These are phyloP conservation scores for Populus trichocarpa DNA, from an alignment of 441 rosid genomes.

Conservation along the genomic window DNA sequence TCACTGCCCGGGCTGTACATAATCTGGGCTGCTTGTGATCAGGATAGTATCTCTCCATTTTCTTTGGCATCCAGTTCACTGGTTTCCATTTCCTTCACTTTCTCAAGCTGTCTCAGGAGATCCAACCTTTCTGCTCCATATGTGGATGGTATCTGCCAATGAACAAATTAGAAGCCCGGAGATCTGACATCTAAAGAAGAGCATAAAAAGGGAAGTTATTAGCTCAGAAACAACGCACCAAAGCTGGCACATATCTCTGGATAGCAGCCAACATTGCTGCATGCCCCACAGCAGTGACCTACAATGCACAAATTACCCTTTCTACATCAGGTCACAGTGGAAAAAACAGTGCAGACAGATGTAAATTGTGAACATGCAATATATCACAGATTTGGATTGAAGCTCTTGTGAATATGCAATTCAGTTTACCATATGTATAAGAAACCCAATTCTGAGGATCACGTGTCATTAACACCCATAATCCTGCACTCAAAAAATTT, in stretches of 20 bases:
- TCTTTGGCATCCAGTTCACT: constrained; percentile 55
- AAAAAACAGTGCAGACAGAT: background rate
- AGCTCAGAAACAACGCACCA: constrained; percentile 46
- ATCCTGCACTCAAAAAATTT: background rate
- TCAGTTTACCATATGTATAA: background rate
- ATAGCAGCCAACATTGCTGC: constrained; percentile 98
- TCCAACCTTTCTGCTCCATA: constrained; percentile 93
- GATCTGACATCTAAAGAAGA: constrained; percentile 6
- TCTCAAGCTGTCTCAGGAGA: constrained; percentile 90
- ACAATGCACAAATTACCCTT: constrained; percentile 18
- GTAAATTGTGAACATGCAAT: background rate
- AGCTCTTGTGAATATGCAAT: background rate
- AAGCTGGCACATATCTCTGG: constrained; percentile 86
- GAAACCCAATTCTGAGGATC: background rate
- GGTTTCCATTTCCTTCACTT: constrained; percentile 71
- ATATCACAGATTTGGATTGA: background rate
- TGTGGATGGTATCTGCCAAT: constrained; percentile 85
- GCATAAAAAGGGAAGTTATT: constrained; percentile 7
- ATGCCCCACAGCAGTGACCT: constrained; percentile 99
- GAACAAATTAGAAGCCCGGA: background rate
- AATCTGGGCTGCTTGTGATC: constrained; percentile 21
- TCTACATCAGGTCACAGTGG: constrained; percentile 1
- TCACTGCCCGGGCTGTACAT: constrained; percentile 17
- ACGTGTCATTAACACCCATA: background rate
- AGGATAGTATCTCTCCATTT: constrained; percentile 40